These are phyloP conservation scores for Vaccinium macrocarpon DNA, from an alignment of 148 eudicot genomes.

Conservation along the genomic window DNA sequence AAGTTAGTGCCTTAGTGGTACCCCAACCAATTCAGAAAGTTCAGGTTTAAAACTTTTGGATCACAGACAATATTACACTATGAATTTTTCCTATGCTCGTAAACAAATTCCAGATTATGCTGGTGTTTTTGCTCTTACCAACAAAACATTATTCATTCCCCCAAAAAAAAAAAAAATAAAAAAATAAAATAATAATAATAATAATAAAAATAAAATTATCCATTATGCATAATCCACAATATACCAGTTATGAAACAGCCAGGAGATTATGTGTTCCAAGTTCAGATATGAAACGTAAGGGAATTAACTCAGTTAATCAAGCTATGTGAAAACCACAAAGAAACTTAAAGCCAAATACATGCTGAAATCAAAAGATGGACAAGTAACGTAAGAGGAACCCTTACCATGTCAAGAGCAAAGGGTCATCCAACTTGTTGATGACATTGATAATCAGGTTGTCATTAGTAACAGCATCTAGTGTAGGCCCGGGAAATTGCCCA, in stretches of 20 bases:
- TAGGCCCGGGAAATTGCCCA: conserved; percentile 90
- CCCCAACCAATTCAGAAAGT: background rate
- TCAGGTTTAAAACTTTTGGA: background rate
- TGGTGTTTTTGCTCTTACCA: background rate
- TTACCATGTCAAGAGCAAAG: conserved; percentile 86
- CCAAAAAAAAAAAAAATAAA: background rate
- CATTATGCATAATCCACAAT: background rate
- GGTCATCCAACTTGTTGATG: conserved; percentile 66
- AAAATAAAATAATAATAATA: no score
- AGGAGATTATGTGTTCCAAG: background rate
- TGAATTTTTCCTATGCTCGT: background rate
- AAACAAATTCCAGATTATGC: background rate
- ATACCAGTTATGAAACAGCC: background rate
- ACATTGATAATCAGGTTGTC: conserved; percentile 74
- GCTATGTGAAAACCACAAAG: background rate
- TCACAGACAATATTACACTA: background rate
- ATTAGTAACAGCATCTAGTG: conserved; percentile 71
- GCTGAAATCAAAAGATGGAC: background rate
- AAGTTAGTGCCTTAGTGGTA: background rate
- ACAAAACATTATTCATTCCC: background rate
- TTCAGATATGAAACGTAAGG: background rate
- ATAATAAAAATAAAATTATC: no score
- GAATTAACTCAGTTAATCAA: background rate
- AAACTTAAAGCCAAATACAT: background rate
- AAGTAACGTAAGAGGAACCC: background rate